Evolutionary conservation across 1,284 basidiomycete genomes (phyloP).

Genomic region (Pseudomicrostroma phylloplanum): DNA sequence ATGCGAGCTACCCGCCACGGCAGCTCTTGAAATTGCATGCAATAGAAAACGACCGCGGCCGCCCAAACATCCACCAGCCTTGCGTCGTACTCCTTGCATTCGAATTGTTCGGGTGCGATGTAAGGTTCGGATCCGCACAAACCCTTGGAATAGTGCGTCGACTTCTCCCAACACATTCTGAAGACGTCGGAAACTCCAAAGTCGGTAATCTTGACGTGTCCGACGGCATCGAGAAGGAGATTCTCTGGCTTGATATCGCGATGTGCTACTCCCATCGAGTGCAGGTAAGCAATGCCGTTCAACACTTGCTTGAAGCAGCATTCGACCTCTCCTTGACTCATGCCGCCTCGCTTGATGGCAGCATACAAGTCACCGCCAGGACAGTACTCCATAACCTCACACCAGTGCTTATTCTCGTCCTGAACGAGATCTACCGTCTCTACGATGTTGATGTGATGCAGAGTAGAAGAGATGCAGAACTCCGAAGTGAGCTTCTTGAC

Average conservation of each 20-base stretch:
- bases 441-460: conserved; percentile 92
- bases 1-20: conserved; percentile 88
- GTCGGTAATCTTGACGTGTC: conserved; percentile 97
- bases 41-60: conserved; percentile 93
- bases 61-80: conserved; percentile 97
- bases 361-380: conserved; percentile 88
- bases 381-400: conserved; percentile 99
- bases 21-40: conserved; percentile 58
- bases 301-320: conserved; percentile 97
- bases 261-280: conserved; percentile 93
- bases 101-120: conserved; percentile 95
- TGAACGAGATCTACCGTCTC: conserved; percentile 98
- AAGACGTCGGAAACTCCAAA: conserved; percentile 98
- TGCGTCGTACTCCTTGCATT: conserved; percentile 95
- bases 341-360: conserved; percentile 93
- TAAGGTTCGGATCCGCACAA: conserved; percentile 96
- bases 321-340: conserved; percentile 89
- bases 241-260: conserved; percentile 98
- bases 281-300: conserved; percentile 78
- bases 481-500: conserved; percentile 99
- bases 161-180: conserved; percentile 93
- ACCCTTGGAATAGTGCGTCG: conserved; percentile 92
- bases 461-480: conserved; percentile 95
- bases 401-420: conserved; percentile 93
- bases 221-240: conserved; percentile 82